Percentiles rank a stretch among this genome's conserved stretches.
These are phyloP conservation scores for Phaeomoniella chlamydospora DNA, from an alignment of 2,329 filamentous ascomycete genomes.

Conservation along the genomic window DNA sequence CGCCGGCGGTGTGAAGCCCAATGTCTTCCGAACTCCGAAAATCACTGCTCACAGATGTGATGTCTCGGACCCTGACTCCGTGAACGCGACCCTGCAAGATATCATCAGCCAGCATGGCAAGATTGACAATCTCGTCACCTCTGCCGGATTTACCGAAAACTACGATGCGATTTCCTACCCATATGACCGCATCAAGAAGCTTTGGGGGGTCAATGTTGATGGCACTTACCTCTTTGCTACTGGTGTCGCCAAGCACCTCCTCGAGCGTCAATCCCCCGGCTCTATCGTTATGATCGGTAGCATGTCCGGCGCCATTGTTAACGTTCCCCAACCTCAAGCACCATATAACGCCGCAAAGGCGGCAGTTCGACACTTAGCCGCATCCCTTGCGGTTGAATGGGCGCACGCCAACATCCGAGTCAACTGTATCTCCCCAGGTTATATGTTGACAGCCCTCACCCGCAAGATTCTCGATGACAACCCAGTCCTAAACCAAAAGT, in stretches of 20 bases:
- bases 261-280: slow-evolving; percentile 59
- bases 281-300: slow-evolving; percentile 91
- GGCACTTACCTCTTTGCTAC: slow-evolving; percentile 22
- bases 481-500: slow-evolving; percentile 75
- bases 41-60: slow-evolving; percentile 86
- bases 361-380: slow-evolving; percentile 74
- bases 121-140: slow-evolving; percentile 85
- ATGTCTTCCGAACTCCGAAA: slow-evolving; percentile 49
- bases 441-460: slow-evolving; percentile 88
- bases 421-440: slow-evolving; percentile 89
- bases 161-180: slow-evolving; percentile 86
- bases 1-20: slow-evolving; percentile 4
- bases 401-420: slow-evolving; percentile 75
- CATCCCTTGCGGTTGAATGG: slow-evolving; percentile 88
- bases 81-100: slow-evolving; percentile 57
- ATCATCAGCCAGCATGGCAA: slow-evolving; percentile 59
- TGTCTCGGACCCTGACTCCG: slow-evolving; percentile 66
- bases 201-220: slow-evolving; percentile 88
- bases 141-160: slow-evolving; percentile 94
- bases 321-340: slow-evolving; percentile 84
- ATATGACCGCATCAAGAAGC: slow-evolving; percentile 77
- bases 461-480: slow-evolving; percentile 91
- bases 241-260: slow-evolving; percentile 50
- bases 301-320: slow-evolving; percentile 90
- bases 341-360: slow-evolving; percentile 93